Percentiles rank a stretch among this genome's conserved stretches.
Conservation (phyloP, 805 yeast species). For the Wickerhamomyces strasburgensis region DNA sequence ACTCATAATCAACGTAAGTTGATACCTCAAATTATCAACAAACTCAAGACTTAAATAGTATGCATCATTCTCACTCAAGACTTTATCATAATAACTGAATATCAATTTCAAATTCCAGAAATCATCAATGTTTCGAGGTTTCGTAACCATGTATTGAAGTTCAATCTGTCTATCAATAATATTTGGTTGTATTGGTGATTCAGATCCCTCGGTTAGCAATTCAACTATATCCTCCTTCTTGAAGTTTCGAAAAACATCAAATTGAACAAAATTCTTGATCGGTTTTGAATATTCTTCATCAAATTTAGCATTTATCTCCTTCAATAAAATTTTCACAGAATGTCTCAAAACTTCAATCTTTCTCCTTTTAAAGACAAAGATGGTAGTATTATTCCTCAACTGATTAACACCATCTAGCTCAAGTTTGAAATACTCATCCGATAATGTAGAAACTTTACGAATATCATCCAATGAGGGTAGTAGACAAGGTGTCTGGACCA, state of each 20-base stretch:
- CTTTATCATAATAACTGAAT: conserved; percentile 53
- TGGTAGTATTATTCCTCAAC: conserved; percentile 23
- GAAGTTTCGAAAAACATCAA: conserved; percentile 13
- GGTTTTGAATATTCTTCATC: conserved; percentile 6
- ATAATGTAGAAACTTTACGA: conserved; percentile 38
- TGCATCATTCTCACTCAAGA: conserved; percentile 28
- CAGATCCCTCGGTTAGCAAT: conserved; percentile 13
- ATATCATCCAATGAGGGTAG: conserved; percentile 57
- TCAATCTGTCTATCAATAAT: conserved; percentile 55
- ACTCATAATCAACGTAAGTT: conserved; percentile 24
- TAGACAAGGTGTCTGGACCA: conserved; percentile 56
- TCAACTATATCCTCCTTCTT: conserved; percentile 17
- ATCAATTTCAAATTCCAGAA: conserved; percentile 59
- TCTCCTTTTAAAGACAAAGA: conserved; percentile 47
- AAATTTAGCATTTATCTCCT: conserved; percentile 19
- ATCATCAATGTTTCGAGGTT: conserved; percentile 45
- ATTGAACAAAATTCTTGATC: conserved; percentile 8
- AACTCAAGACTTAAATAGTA: conserved; percentile 45
- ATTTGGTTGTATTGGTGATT: conserved; percentile 30
- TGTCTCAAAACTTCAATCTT: conserved; percentile 27
- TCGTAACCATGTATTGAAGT: conserved; percentile 36
- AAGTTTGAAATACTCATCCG: conserved; percentile 48
- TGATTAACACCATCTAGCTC: conserved; percentile 34
- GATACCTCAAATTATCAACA: conserved; percentile 47
- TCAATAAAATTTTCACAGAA: conserved; percentile 27